Percentiles rank a stretch among this genome's conserved stretches.
Conservation (phyloP, 2,329 filamentous ascomycete species). For the Scytalidium lignicola region DNA sequence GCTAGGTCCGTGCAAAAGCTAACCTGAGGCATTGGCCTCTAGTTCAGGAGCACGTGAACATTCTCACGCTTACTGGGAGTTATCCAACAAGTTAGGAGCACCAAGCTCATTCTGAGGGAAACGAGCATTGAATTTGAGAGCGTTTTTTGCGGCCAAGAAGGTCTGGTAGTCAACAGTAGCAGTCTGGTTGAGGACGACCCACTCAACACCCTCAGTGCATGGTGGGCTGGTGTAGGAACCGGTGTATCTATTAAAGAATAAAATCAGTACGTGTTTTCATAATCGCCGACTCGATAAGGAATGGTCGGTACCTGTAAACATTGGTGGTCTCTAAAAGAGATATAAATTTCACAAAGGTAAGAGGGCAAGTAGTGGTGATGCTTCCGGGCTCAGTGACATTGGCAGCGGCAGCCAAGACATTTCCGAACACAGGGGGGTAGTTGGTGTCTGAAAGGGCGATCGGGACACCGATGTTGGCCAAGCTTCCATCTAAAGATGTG, state of each 20-base stretch:
- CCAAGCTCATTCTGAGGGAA: conserved; percentile 39
- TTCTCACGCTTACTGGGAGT: too few species aligned
- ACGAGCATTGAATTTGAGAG: conserved; percentile 51
- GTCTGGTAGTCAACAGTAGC: conserved; percentile 42
- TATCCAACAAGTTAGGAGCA: too few species aligned
- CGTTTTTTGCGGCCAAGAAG: conserved; percentile 45
- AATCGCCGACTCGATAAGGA: too few species aligned
- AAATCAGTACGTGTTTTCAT: background rate
- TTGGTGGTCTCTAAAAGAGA: too few species aligned
- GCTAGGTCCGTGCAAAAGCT: too few species aligned
- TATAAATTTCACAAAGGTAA: too few species aligned
- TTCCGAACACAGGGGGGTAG: conserved; percentile 30
- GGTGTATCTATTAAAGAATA: conserved; percentile 35
- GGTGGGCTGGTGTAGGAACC: conserved; percentile 60
- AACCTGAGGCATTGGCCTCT: too few species aligned
- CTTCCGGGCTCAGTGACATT: too few species aligned
- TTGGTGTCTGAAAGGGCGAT: conserved; percentile 33
- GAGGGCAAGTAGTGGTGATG: too few species aligned
- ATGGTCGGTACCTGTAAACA: too few species aligned
- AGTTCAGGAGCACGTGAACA: too few species aligned
- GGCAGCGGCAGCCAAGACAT: conserved; percentile 22
- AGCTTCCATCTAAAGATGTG: conserved; percentile 8
- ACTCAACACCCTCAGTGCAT: conserved; percentile 52
- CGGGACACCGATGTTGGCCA: conserved; percentile 33
- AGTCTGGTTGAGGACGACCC: conserved; percentile 44